phyloP scores from a whole-genome alignment of 2,329 filamentous ascomycete species.

The Aspergillus pseudoglaucus region DNA sequence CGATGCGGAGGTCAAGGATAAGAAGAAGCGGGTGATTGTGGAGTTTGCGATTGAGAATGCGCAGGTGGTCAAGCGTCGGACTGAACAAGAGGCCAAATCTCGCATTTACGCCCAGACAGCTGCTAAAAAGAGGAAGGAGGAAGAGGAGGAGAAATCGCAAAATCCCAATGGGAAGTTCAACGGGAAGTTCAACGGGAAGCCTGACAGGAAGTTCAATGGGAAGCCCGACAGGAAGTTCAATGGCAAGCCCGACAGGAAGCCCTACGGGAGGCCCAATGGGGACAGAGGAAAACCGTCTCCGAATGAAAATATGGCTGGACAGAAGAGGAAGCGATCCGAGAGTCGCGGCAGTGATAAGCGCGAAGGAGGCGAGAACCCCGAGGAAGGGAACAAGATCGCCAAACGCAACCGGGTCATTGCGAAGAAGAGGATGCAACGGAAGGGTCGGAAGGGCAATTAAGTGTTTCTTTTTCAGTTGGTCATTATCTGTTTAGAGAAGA shows the following conservation, averaged over 20 bases:
- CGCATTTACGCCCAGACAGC: constrained; percentile 13
- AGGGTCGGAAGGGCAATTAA: constrained; percentile 48
- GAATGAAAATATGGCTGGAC: constrained; percentile 8
- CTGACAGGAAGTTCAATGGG: neutral
- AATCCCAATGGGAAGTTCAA: neutral
- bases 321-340: constrained; percentile 30
- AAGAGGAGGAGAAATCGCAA: constrained; percentile 9
- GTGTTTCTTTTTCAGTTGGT: constrained; percentile 2
- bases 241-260: neutral
- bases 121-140: constrained; percentile 9
- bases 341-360: constrained; percentile 12
- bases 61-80: constrained; percentile 78
- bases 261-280: constrained; percentile 6
- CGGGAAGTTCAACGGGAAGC: constrained; percentile 10
- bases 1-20: constrained; percentile 50
- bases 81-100: constrained; percentile 26
- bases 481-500: constrained; percentile 6
- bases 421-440: constrained; percentile 71
- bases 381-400: constrained; percentile 50
- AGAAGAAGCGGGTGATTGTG: constrained; percentile 82
- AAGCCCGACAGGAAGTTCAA: neutral
- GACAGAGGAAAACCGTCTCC: constrained; percentile 9
- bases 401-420: constrained; percentile 73
- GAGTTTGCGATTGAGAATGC: constrained; percentile 99
- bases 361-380: constrained; percentile 18